Evolutionary conservation across 176 grass and related monocot genomes (phyloP).

Genomic region (Pontederia paniculata): DNA sequence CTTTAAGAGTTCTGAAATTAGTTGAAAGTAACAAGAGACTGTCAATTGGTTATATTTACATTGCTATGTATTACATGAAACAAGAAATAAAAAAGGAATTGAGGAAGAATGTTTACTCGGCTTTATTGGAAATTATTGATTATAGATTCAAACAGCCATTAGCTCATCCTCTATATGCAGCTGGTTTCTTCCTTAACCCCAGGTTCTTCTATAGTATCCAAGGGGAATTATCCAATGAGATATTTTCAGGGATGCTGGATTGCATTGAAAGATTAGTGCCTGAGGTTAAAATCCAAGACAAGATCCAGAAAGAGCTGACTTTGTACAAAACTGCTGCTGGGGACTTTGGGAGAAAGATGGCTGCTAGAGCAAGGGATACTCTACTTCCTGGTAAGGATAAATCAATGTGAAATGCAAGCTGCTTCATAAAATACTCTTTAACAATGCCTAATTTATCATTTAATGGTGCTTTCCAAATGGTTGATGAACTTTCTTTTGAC

Average conservation of each 20-base stretch:
- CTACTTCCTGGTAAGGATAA: conserved; percentile 71
- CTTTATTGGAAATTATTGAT: conserved; percentile 86
- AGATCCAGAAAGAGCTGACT: conserved; percentile 79
- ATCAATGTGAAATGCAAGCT: too few species aligned
- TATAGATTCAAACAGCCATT: conserved; percentile 55
- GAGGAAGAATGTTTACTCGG: conserved; percentile 40
- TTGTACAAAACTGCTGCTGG: conserved; percentile 54
- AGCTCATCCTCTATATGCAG: conserved; percentile 53
- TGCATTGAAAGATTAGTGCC: conserved; percentile 83
- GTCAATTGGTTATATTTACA: conserved; percentile 75
- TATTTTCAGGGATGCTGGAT: conserved; percentile 76
- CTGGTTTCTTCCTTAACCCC: conserved; percentile 82
- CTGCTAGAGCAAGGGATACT: conserved; percentile 62
- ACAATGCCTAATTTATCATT: too few species aligned
- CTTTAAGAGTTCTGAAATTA: conserved; percentile 69
- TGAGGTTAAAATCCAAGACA: conserved; percentile 82
- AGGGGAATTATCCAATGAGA: conserved; percentile 53
- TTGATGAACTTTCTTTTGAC: neutral
- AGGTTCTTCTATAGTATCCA: conserved; percentile 72
- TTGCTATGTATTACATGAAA: conserved; percentile 66
- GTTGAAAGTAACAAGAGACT: conserved; percentile 57
- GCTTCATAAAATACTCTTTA: too few species aligned
- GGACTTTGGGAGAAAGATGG: conserved; percentile 90
- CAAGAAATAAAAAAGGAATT: conserved; percentile 62
- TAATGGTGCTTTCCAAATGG: too few species aligned